phyloP scores from a whole-genome alignment of 352 stramenopile species.

The Globisporangium paroecandrum region DNA sequence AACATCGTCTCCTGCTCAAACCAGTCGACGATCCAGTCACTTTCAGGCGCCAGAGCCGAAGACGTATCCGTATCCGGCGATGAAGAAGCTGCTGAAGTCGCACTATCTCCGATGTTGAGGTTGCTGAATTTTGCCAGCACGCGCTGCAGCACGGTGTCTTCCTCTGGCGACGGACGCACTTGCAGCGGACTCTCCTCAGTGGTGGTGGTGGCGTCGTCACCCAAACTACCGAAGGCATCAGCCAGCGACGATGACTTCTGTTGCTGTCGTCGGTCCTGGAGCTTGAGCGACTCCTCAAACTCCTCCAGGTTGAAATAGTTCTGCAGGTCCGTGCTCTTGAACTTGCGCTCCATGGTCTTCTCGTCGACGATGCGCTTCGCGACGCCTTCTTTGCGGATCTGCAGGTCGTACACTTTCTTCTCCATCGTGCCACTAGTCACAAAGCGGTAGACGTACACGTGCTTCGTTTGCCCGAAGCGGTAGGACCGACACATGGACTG shows the following conservation, averaged over 20 bases:
- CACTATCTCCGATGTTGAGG: slow-evolving; percentile 14
- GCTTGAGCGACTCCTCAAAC: slow-evolving; percentile 65
- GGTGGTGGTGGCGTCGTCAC: slow-evolving; percentile 12
- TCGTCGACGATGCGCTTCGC: slow-evolving; percentile 88
- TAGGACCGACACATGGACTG: slow-evolving; percentile 93
- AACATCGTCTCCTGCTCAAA: slow-evolving; percentile 91
- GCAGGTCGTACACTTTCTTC: slow-evolving; percentile 90
- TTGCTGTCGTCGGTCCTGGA: slow-evolving; percentile 20
- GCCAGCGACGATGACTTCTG: background rate
- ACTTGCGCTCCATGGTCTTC: slow-evolving; percentile 79
- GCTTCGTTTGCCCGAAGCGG: slow-evolving; percentile 89
- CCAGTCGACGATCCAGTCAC: slow-evolving; percentile 70
- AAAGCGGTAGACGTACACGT: slow-evolving; percentile 92
- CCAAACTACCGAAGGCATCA: background rate
- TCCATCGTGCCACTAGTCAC: slow-evolving; percentile 91
- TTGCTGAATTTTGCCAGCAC: slow-evolving; percentile 43
- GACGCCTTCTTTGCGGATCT: slow-evolving; percentile 88
- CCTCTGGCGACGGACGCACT: slow-evolving; percentile 23
- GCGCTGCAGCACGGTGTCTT: slow-evolving; percentile 48
- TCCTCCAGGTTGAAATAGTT: slow-evolving; percentile 87
- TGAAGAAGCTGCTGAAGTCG: background rate
- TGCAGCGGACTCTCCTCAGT: slow-evolving; percentile 4
- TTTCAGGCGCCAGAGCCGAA: background rate
- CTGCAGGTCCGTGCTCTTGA: slow-evolving; percentile 71
- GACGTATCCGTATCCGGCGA: slow-evolving; percentile 7